Evolutionary conservation across 2,329 filamentous ascomycete species (phyloP), one percentile per base, ranked within the genome.

Genomic region (Paecilomyces formosus): DNA sequence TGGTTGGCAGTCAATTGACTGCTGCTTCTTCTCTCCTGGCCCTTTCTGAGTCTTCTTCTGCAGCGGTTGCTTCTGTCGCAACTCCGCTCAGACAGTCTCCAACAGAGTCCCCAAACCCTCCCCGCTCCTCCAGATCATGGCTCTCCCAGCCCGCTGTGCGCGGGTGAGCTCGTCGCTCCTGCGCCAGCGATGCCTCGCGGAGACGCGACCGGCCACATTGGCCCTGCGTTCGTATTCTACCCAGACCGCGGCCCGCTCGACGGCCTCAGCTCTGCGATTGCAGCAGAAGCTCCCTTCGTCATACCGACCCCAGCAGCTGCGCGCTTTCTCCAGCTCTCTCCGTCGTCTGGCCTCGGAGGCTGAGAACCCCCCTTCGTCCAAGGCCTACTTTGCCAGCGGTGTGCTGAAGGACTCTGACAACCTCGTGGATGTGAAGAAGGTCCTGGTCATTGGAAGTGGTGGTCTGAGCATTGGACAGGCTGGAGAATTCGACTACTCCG

Each of bases 401-500:
- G 88, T 87, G 60, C 87, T 97, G 72, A 89, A 92, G 75, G 87
- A 83, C 60, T 83, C 88, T 59, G 83, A 84, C 69, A 83, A 93
- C 68, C 79, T 89, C 57, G 88, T 97, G 55, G 85, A 96, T 73
- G 92, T 97, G 64, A 96, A 96, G 81, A 97, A 97, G 81, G 93
- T 97, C 56, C 81, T 97, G 62, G 92, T 97, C 67, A 96, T 97
- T 80, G 93, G 93, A 60, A 92, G 88, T 78, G 93, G 93, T 79
- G 93, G 93, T 76, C 83, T 97, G 67, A 91, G 90, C 74, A 97
- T 97, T 84, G 93, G 93, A 63, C 93, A 97, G 79, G 93, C 93
- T 64, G 93, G 93, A 79, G 93, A 97, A 80, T 97, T 97, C 70
- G 93, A 97, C 79, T 97, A 97, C 78, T 97, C 94, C 76, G 93